Percentiles rank a stretch among this genome's conserved stretches.
phyloP scores from a whole-genome alignment of 306 rosid species.

The Cyamopsis tetragonoloba region DNA sequence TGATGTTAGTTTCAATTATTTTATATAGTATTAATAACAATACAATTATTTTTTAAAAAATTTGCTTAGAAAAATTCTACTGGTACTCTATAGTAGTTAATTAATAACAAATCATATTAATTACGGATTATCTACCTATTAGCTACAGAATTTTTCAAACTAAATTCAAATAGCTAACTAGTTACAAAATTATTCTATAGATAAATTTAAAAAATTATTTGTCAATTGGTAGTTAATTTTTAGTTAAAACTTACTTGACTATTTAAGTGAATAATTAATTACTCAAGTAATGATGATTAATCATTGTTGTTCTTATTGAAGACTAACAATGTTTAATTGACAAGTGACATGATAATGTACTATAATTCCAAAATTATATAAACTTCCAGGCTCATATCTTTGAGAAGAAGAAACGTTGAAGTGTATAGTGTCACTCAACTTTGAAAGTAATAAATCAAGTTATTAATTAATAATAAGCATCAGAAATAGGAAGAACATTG shows the following conservation, averaged over 20 bases:
- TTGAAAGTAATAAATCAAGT: slow-evolving; percentile 4
- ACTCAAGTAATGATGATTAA: slow-evolving; percentile 33
- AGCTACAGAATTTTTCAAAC: no score
- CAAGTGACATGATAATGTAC: slow-evolving; percentile 29
- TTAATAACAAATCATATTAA: no score
- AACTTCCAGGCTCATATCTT: slow-evolving; percentile 6
- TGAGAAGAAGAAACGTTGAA: slow-evolving; percentile 26
- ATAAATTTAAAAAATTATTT: no score
- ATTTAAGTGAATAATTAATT: slow-evolving; percentile 26
- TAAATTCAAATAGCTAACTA: no score
- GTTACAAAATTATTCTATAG: no score
- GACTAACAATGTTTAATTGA: slow-evolving; percentile 23
- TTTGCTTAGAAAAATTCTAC: no score
- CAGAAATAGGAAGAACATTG: neutral
- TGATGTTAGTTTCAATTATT: no score
- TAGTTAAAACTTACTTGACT: slow-evolving; percentile 25
- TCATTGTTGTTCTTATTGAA: slow-evolving; percentile 26
- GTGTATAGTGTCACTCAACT: slow-evolving; percentile 1
- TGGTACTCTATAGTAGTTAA: no score
- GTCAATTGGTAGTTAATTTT: no score
- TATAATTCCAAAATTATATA: slow-evolving; percentile 23
- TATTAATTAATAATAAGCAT: slow-evolving; percentile 11
- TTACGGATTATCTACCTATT: no score
- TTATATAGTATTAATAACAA: no score
- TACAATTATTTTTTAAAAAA: no score